Conservation (phyloP, 305 asterid species). For the Ilex paraguariensis region DNA sequence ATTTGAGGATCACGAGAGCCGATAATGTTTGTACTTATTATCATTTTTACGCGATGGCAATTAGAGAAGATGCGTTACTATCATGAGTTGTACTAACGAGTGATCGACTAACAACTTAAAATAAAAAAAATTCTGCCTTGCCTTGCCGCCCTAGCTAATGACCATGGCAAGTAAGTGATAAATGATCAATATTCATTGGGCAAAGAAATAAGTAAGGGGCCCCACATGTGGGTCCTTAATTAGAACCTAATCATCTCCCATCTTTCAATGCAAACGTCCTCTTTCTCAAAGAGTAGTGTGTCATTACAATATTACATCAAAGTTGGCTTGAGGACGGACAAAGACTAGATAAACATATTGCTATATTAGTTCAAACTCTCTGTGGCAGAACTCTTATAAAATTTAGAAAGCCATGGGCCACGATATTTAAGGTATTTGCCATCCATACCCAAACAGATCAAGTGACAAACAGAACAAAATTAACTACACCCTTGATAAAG, state of each 20-base stretch:
- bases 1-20: too few relatives aligned
- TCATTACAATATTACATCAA: neutral
- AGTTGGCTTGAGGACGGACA: slow-evolving; percentile 1
- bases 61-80: too few relatives aligned
- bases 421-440: slow-evolving; percentile 30
- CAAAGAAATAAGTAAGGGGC: slow-evolving; percentile 8
- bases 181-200: neutral
- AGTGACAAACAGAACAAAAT: slow-evolving; percentile 25
- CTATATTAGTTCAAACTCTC: slow-evolving; percentile 24
- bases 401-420: slow-evolving; percentile 44
- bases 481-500: slow-evolving; percentile 26
- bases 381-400: slow-evolving; percentile 29
- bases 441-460: slow-evolving; percentile 32
- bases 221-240: slow-evolving; percentile 8
- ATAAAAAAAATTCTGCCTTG: too few relatives aligned
- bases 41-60: too few relatives aligned
- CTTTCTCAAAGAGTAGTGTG: neutral
- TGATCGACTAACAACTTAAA: too few relatives aligned
- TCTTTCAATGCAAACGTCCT: slow-evolving; percentile 4
- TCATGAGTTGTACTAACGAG: too few relatives aligned
- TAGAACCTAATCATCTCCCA: neutral
- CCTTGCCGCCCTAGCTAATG: too few relatives aligned
- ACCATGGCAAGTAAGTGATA: too few relatives aligned
- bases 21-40: too few relatives aligned
- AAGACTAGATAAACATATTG: slow-evolving; percentile 2